Percentiles rank a stretch among this genome's conserved stretches.
Conservation (phyloP, 1,139 yeast genomes). For the Martiniozyma asiatica region DNA sequence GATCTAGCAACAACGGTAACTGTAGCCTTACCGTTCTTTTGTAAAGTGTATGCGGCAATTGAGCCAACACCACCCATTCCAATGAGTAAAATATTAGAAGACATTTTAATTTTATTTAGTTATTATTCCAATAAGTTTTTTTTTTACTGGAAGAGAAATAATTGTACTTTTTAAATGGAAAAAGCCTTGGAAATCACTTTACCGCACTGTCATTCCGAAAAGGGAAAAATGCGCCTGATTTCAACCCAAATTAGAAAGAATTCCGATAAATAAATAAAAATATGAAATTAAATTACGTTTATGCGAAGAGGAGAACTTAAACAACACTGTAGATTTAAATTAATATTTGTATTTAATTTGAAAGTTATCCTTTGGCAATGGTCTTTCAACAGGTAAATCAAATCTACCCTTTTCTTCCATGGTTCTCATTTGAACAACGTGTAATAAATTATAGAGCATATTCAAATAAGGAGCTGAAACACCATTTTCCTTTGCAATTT, state of each 20-base stretch:
- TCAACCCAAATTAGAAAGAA: no score
- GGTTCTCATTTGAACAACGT: conserved; percentile 46
- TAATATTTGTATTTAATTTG: conserved; percentile 11
- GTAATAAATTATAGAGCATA: conserved; percentile 44
- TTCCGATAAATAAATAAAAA: no score
- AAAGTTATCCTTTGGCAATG: conserved; percentile 18
- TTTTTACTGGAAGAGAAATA: no score
- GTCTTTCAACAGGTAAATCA: conserved; percentile 30
- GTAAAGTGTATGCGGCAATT: conserved; percentile 48
- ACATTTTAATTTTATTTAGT: no score
- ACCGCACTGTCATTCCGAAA: no score
- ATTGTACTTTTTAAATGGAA: no score
- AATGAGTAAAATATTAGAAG: conserved; percentile 34
- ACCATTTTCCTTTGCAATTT: conserved; percentile 40
- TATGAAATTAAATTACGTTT: no score
- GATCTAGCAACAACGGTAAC: conserved; percentile 54
- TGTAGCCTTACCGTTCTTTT: conserved; percentile 31
- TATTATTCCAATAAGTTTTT: no score
- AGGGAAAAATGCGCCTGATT: no score
- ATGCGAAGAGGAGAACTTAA: no score
- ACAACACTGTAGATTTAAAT: no score
- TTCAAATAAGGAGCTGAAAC: conserved; percentile 49
- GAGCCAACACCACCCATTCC: conserved; percentile 70
- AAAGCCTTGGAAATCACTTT: no score
- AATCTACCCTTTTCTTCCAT: conserved; percentile 42